Evolutionary conservation across 257 asterid species (phyloP).

Genomic region (Mitragyna speciosa): DNA sequence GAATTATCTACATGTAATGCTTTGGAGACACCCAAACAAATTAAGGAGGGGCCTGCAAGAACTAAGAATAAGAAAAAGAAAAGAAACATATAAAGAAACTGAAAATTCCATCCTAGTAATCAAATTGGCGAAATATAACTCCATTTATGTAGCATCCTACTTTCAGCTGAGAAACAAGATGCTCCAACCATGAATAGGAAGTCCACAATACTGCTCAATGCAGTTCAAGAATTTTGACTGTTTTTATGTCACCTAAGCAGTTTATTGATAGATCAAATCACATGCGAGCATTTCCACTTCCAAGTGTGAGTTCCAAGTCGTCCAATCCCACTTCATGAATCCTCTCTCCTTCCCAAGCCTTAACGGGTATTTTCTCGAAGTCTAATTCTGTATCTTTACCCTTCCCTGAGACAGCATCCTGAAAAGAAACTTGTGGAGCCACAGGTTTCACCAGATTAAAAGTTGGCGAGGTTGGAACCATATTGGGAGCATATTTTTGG

Average conservation of each 20-base stretch:
- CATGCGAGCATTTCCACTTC: slow-evolving; percentile 42
- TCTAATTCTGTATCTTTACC: slow-evolving; percentile 69
- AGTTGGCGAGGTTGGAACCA: slow-evolving; percentile 78
- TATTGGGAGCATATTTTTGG: slow-evolving; percentile 47
- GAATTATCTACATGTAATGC: slow-evolving; percentile 33
- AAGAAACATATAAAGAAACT: slow-evolving; percentile 3
- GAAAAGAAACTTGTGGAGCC: slow-evolving; percentile 34
- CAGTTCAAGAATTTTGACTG: background rate
- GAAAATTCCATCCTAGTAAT: slow-evolving; percentile 21
- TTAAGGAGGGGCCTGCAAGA: slow-evolving; percentile 15
- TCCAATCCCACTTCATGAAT: slow-evolving; percentile 92
- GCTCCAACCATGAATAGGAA: background rate
- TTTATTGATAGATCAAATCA: background rate
- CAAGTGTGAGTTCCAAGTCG: slow-evolving; percentile 87
- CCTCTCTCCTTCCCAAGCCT: slow-evolving; percentile 99
- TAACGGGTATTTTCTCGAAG: slow-evolving; percentile 68
- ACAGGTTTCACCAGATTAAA: slow-evolving; percentile 77
- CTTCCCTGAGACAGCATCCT: slow-evolving; percentile 52
- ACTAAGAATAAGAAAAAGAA: background rate
- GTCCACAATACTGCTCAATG: background rate
- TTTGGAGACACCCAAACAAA: slow-evolving; percentile 32
- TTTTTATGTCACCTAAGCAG: background rate
- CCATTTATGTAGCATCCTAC: background rate
- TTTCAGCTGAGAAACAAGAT: background rate
- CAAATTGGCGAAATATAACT: slow-evolving; percentile 10